Evolutionary conservation across 2,329 filamentous ascomycete genomes (phyloP).

Genomic region (Geosmithia flava): DNA sequence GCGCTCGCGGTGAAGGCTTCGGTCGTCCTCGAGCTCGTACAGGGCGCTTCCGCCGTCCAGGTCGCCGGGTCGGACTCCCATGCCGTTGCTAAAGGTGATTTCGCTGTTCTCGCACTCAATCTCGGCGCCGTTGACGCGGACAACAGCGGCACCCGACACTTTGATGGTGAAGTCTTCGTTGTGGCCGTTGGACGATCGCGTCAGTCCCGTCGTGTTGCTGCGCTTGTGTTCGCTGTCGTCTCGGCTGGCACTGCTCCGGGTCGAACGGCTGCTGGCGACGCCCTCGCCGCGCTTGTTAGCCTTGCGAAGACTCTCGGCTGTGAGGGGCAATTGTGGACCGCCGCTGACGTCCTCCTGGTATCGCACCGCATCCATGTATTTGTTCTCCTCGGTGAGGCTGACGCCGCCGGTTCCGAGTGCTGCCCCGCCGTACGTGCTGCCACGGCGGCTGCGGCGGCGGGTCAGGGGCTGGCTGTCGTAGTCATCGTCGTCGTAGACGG

Average conservation of each 20-base stretch:
- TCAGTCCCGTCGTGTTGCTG: slow-evolving; percentile 50
- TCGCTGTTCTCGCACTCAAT: slow-evolving; percentile 51
- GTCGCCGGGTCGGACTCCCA: slow-evolving; percentile 15
- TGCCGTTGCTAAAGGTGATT: slow-evolving; percentile 37
- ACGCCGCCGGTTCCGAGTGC: slow-evolving; percentile 18
- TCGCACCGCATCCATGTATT: slow-evolving; percentile 20
- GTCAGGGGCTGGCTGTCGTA: slow-evolving; percentile 27
- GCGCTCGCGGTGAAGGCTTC: slow-evolving; percentile 27
- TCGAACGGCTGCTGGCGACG: slow-evolving; percentile 40
- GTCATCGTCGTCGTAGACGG: slow-evolving; percentile 18
- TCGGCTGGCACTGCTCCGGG: slow-evolving; percentile 44
- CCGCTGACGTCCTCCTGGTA: slow-evolving; percentile 26
- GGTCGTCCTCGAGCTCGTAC: slow-evolving; percentile 34
- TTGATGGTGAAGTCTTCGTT: slow-evolving; percentile 52
- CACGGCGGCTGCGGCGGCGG: slow-evolving; percentile 17
- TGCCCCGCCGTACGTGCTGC: slow-evolving; percentile 23
- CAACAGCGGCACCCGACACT: slow-evolving; percentile 40
- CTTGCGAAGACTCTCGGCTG: slow-evolving; percentile 41
- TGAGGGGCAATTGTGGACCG: slow-evolving; percentile 30
- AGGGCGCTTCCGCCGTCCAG: slow-evolving; percentile 40
- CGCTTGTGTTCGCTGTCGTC: slow-evolving; percentile 53
- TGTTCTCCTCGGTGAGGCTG: slow-evolving; percentile 23
- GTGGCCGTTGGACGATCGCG: slow-evolving; percentile 33
- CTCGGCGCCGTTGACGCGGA: slow-evolving; percentile 43
- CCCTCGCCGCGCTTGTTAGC: slow-evolving; percentile 28